phyloP scores from a whole-genome alignment of 2,329 filamentous ascomycete genomes.

The Diaporthe sp. region DNA sequence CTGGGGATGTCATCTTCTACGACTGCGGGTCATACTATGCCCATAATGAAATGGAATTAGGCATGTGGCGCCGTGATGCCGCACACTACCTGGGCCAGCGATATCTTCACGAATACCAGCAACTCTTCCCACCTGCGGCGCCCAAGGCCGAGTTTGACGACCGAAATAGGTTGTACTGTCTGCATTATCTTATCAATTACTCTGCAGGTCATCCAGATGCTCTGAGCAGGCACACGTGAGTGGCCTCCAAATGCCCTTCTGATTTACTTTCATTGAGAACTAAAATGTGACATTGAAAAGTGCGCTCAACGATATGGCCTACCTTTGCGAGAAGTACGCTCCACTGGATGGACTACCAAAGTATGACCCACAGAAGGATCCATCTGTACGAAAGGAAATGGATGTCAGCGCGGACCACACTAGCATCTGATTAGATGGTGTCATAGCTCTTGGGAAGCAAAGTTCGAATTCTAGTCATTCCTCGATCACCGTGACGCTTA shows the following conservation, averaged over 20 bases:
- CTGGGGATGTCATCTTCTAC: background rate
- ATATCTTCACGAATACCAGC: background rate
- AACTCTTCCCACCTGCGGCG: accelerated
- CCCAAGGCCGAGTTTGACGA: background rate
- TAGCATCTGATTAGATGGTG: too few relatives aligned
- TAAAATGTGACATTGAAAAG: background rate
- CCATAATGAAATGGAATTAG: background rate
- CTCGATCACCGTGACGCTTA: too few relatives aligned
- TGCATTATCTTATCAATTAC: background rate
- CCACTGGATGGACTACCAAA: background rate
- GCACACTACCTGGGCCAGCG: background rate
- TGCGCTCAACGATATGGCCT: background rate
- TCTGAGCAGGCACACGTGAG: background rate
- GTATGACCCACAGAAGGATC: background rate
- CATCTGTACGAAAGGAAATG: background rate
- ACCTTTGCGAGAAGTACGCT: background rate
- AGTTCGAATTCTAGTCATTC: too few relatives aligned
- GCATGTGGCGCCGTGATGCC: background rate
- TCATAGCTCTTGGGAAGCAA: too few relatives aligned
- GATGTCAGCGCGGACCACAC: background rate
- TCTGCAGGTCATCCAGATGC: background rate
- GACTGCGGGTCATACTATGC: background rate
- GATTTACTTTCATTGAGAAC: background rate
- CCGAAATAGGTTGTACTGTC: background rate
- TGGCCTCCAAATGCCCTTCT: background rate